These are phyloP conservation scores for Truncatella angustata DNA, from an alignment of 2,329 filamentous ascomycete species.

Conservation along the genomic window DNA sequence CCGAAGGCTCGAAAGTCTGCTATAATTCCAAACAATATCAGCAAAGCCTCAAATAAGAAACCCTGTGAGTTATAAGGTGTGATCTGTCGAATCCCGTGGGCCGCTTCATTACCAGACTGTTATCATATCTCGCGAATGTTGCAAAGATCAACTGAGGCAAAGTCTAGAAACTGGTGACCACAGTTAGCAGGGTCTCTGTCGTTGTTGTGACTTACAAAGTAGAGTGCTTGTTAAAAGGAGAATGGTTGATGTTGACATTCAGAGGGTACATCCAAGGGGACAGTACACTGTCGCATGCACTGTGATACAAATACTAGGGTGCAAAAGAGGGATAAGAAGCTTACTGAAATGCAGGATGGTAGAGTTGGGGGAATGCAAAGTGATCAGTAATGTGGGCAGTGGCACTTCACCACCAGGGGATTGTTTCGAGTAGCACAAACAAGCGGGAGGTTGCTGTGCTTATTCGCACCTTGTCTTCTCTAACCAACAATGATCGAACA, in stretches of 20 bases:
- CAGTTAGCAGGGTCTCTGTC: too few species aligned
- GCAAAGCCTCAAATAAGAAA: too few species aligned
- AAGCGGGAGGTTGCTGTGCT: background rate
- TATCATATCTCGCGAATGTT: background rate
- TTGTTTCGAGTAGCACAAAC: background rate
- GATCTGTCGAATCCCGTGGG: background rate
- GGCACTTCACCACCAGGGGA: background rate
- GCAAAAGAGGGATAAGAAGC: background rate
- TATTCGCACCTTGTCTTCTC: background rate
- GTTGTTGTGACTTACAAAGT: too few species aligned
- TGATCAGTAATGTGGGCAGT: background rate
- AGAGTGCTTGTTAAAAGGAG: too few species aligned
- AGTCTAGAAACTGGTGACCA: too few species aligned
- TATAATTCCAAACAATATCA: constrained; percentile 25
- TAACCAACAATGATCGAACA: background rate
- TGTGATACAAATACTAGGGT: too few species aligned
- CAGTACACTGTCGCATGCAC: too few species aligned
- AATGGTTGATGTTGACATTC: too few species aligned
- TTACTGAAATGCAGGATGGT: background rate
- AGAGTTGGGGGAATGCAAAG: background rate
- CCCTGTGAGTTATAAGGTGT: too few species aligned
- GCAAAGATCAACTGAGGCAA: background rate
- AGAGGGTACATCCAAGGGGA: too few species aligned
- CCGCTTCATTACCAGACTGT: constrained; percentile 6
- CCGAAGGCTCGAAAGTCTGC: constrained; percentile 56